Evolutionary conservation across 257 asterid species (phyloP).

Genomic region (Forsythia suspensa): DNA sequence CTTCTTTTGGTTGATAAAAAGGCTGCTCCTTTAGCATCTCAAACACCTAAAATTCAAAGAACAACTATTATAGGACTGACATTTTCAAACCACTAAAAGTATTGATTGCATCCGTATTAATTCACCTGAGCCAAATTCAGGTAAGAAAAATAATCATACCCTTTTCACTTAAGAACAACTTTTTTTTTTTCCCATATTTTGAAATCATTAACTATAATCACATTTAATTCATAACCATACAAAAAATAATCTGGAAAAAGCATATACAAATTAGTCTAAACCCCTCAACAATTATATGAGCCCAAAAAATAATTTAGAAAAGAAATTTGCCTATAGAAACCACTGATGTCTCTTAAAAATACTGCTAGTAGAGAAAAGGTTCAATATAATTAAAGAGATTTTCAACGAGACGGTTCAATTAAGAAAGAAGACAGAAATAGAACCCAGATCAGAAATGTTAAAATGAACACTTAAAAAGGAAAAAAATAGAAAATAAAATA

Average conservation of each 20-base stretch:
- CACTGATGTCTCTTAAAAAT: too few relatives aligned
- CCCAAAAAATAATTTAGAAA: not conserved
- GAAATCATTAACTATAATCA: not conserved
- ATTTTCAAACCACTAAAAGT: not conserved
- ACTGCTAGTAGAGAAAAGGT: too few relatives aligned
- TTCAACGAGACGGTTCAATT: too few relatives aligned
- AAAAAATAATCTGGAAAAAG: not conserved
- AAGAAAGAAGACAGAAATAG: not conserved
- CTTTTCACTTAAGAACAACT: not conserved
- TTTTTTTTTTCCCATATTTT: not conserved
- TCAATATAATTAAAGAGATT: too few relatives aligned
- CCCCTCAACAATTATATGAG: not conserved
- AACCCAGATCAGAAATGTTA: not conserved
- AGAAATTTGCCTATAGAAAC: too few relatives aligned
- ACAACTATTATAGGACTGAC: not conserved
- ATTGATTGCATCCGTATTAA: not conserved
- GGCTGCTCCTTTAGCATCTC: slow-evolving; percentile 79
- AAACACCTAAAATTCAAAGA: slow-evolving; percentile 52
- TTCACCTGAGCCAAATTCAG: not conserved
- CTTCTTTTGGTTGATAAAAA: slow-evolving; percentile 85
- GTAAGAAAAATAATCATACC: not conserved
- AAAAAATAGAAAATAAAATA: not conserved
- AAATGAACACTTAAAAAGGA: not conserved
- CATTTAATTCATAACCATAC: not conserved
- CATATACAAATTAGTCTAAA: not conserved